A percentile compares a stretch with the other conserved stretches of the same genome.
Conservation (phyloP, 2,329 filamentous ascomycete species). For the Aspergillus fischeri region DNA sequence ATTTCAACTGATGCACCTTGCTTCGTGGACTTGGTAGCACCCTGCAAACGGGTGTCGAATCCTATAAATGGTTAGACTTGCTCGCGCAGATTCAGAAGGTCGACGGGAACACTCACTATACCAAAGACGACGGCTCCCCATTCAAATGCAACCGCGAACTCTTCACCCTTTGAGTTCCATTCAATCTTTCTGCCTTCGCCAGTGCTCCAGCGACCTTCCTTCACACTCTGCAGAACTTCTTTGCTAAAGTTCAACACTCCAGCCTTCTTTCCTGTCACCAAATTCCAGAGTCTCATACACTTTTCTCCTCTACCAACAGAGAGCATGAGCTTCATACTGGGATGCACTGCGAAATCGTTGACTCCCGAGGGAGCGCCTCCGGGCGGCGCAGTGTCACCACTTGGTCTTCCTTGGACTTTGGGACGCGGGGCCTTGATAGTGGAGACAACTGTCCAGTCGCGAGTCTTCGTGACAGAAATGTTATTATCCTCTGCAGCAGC, state of each 20-base stretch:
- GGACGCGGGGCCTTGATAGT: conserved; percentile 86
- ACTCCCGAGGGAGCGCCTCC: conserved; percentile 81
- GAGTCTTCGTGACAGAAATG: conserved; percentile 77
- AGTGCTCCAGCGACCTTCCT: conserved; percentile 69
- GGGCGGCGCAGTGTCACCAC: conserved; percentile 80
- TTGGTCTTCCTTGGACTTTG: conserved; percentile 73
- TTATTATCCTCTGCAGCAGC: conserved; percentile 88
- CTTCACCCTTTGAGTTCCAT: conserved; percentile 73
- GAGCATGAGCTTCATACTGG: conserved; percentile 94
- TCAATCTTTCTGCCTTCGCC: conserved; percentile 79
- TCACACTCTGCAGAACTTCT: conserved; percentile 67
- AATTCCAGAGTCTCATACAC: conserved; percentile 91
- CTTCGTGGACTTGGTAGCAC: conserved; percentile 64
- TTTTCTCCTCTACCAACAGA: conserved; percentile 85
- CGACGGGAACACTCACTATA: conserved; percentile 49
- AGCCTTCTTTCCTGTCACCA: conserved; percentile 94
- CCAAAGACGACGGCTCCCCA: conserved; percentile 79
- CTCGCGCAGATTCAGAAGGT: background rate
- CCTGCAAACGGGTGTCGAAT: conserved; percentile 74
- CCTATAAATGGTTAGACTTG: conserved; percentile 36
- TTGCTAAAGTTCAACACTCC: conserved; percentile 82
- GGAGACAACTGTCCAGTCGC: conserved; percentile 85
- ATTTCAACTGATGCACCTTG: conserved; percentile 80
- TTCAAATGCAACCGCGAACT: conserved; percentile 88
- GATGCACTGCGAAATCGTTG: conserved; percentile 93